phyloP scores from a whole-genome alignment of 2,329 filamentous ascomycete genomes.

The Chaetomium sp. region DNA sequence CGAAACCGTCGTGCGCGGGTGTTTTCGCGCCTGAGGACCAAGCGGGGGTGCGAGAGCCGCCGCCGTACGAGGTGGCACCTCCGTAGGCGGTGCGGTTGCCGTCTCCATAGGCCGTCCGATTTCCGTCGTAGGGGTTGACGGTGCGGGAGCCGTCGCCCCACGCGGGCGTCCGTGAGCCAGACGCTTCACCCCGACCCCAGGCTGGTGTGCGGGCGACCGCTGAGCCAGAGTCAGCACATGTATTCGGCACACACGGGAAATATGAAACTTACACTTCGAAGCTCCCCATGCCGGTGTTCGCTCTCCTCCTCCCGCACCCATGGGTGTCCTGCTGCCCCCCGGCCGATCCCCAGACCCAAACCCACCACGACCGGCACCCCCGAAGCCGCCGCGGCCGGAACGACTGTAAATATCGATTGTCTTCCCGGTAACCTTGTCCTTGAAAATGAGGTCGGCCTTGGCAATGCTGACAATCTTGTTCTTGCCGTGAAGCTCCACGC shows the following conservation, averaged over 20 bases:
- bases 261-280: constrained; percentile 60
- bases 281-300: constrained; percentile 76
- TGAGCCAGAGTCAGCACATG: constrained; percentile 38
- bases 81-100: constrained; percentile 80
- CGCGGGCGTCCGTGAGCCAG: constrained; percentile 67
- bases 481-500: constrained; percentile 92
- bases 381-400: constrained; percentile 46
- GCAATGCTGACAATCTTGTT: constrained; percentile 85
- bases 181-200: constrained; percentile 58
- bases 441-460: constrained; percentile 80
- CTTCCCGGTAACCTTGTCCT: constrained; percentile 79
- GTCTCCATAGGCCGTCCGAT: constrained; percentile 76
- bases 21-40: constrained; percentile 80
- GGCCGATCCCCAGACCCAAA: constrained; percentile 57
- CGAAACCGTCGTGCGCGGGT: constrained; percentile 64
- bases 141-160: constrained; percentile 71
- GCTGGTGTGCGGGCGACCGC: constrained; percentile 64
- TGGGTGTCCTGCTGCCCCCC: constrained; percentile 68
- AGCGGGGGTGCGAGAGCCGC: constrained; percentile 70
- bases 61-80: constrained; percentile 70
- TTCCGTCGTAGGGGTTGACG: constrained; percentile 72
- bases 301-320: constrained; percentile 60
- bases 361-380: constrained; percentile 30
- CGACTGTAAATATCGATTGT: constrained; percentile 69
- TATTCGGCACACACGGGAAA: no score